Evolutionary conservation across 2,329 filamentous ascomycete species (phyloP).

Genomic region (Aspergillus sp.): DNA sequence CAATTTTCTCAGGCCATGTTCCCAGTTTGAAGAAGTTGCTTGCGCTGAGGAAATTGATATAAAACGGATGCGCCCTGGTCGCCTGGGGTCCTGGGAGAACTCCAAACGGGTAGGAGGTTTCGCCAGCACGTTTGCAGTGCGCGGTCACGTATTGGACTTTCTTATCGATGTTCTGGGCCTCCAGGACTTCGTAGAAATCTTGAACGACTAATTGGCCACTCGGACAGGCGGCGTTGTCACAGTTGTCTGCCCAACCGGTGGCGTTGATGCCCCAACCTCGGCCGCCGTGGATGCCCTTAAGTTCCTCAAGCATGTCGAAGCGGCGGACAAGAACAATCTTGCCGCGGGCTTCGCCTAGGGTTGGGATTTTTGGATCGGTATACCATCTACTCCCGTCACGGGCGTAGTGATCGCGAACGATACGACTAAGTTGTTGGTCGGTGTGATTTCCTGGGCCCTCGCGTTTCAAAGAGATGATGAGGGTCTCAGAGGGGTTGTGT

Average conservation of each 20-base stretch:
- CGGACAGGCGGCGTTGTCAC: constrained; percentile 67
- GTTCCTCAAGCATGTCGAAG: constrained; percentile 62
- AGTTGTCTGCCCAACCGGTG: constrained; percentile 81
- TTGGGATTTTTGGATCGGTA: constrained; percentile 73
- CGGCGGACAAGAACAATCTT: constrained; percentile 82
- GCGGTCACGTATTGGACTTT: constrained; percentile 74
- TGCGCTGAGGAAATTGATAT: constrained; percentile 85
- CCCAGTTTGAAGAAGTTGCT: constrained; percentile 91
- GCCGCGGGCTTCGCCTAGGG: constrained; percentile 74
- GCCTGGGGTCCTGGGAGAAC: constrained; percentile 40
- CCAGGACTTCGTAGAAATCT: constrained; percentile 88
- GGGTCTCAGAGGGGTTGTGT: constrained; percentile 73
- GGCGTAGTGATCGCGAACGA: constrained; percentile 73
- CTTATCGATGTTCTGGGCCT: constrained; percentile 71
- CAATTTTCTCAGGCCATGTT: constrained; percentile 93
- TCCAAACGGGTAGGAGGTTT: constrained; percentile 46
- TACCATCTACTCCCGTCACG: constrained; percentile 66
- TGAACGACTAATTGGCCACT: constrained; percentile 80
- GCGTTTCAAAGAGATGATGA: constrained; percentile 86
- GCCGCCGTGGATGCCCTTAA: constrained; percentile 47
- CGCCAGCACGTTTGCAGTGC: constrained; percentile 72
- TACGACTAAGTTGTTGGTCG: constrained; percentile 73
- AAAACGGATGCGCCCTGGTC: constrained; percentile 63
- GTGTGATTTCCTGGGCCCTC: constrained; percentile 80
- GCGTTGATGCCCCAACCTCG: constrained; percentile 60